Conservation (phyloP, 805 yeast species). For the Danielozyma ontarioensis region DNA sequence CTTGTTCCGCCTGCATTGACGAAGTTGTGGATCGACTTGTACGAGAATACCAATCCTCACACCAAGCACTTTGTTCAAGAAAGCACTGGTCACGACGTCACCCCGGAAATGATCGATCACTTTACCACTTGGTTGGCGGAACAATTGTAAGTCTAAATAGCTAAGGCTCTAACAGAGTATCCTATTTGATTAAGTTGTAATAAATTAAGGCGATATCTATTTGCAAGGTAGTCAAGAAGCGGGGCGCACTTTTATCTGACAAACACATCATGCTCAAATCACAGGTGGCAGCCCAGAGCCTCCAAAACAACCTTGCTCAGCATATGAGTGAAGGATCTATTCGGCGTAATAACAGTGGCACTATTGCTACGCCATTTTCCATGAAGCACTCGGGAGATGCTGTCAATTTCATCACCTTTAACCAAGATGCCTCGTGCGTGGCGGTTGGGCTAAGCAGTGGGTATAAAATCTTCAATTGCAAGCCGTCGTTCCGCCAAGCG, state of each 20-base stretch:
- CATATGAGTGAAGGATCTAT: not conserved
- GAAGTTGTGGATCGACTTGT: conserved; percentile 26
- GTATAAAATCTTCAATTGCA: conserved; percentile 78
- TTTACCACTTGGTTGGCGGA: conserved; percentile 28
- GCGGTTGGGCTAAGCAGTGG: conserved; percentile 65
- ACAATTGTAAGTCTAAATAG: not conserved
- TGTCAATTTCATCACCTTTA: conserved; percentile 52
- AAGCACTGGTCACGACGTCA: conserved; percentile 28
- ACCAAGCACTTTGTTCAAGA: conserved; percentile 24
- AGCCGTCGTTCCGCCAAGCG: conserved; percentile 61
- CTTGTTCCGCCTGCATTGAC: conserved; percentile 32
- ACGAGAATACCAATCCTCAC: conserved; percentile 17
- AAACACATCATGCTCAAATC: not conserved
- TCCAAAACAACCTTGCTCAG: not conserved
- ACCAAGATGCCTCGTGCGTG: conserved; percentile 83
- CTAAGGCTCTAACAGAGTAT: not conserved
- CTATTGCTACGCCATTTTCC: too few relatives aligned
- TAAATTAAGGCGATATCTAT: too few relatives aligned
- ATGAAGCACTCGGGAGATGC: conserved; percentile 12
- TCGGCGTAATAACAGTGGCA: not conserved
- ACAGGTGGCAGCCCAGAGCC: not conserved
- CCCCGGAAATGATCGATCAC: conserved; percentile 27
- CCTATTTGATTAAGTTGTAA: too few relatives aligned
- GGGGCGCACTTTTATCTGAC: too few relatives aligned
- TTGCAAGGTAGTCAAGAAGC: too few relatives aligned